Percentiles rank a stretch among this genome's conserved stretches.
Conservation (phyloP, 352 stramenopile genomes). For the Detonula confervacea region DNA sequence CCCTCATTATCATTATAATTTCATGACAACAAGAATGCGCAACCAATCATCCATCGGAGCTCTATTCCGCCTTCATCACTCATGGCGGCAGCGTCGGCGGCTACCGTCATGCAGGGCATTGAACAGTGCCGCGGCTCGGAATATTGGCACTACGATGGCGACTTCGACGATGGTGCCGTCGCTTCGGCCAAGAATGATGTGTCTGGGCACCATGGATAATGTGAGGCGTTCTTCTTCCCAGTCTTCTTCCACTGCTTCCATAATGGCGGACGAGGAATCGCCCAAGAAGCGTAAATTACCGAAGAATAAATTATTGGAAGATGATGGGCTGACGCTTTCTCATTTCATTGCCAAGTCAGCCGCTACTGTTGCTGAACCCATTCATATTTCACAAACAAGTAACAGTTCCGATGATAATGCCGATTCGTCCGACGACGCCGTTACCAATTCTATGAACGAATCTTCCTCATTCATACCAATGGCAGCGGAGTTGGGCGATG, state of each 20-base stretch:
- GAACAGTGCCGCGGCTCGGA: too few relatives aligned
- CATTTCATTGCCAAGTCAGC: conserved; percentile 49
- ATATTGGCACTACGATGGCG: too few relatives aligned
- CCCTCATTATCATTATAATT: too few relatives aligned
- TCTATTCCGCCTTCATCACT: conserved; percentile 26
- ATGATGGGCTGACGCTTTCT: conserved; percentile 51
- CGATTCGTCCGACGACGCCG: too few relatives aligned
- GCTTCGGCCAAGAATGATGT: too few relatives aligned
- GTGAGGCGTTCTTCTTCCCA: neutral
- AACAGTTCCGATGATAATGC: too few relatives aligned
- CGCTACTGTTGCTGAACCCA: too few relatives aligned
- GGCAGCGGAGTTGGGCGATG: conserved; percentile 43
- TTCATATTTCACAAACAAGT: too few relatives aligned
- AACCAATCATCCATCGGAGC: neutral
- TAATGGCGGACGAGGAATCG: neutral
- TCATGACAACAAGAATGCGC: neutral
- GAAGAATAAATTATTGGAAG: conserved; percentile 19
- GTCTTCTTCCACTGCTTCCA: neutral
- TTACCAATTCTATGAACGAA: too few relatives aligned
- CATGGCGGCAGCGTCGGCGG: conserved; percentile 28
- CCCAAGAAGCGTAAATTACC: neutral
- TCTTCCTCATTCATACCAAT: conserved; percentile 15
- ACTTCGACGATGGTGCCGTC: too few relatives aligned
- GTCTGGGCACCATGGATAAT: too few relatives aligned
- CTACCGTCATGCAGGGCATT: too few relatives aligned